Conservation (phyloP, 2,329 filamentous ascomycete species). For the Fulvia fulva region DNA sequence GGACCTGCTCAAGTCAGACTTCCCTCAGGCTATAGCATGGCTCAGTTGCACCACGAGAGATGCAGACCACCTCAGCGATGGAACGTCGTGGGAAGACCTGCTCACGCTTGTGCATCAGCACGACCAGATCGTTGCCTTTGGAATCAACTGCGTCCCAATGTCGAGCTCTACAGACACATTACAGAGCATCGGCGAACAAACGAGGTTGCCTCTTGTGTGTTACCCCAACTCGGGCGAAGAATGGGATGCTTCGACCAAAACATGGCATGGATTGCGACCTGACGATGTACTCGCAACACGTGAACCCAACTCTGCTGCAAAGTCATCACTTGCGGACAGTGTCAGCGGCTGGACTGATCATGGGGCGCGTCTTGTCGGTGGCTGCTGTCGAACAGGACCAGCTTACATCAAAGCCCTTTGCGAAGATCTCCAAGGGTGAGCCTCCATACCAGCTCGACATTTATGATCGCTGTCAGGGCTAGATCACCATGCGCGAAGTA, state of each 20-base stretch:
- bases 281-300: slow-evolving; percentile 25
- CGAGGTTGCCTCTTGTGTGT: slow-evolving; percentile 32
- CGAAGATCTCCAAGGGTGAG: not conserved
- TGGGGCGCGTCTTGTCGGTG: slow-evolving; percentile 44
- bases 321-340: slow-evolving; percentile 8
- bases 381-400: slow-evolving; percentile 46
- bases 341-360: slow-evolving; percentile 29
- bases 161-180: slow-evolving; percentile 35
- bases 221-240: slow-evolving; percentile 49
- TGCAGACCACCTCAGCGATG: slow-evolving; percentile 39
- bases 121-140: slow-evolving; percentile 39
- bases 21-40: slow-evolving; percentile 37
- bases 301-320: slow-evolving; percentile 20
- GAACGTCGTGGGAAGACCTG: slow-evolving; percentile 37
- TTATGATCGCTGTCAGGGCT: not conserved
- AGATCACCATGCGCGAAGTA: not conserved
- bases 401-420: slow-evolving; percentile 13
- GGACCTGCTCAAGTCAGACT: slow-evolving; percentile 38
- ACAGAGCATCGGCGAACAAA: slow-evolving; percentile 28
- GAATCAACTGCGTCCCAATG: slow-evolving; percentile 44
- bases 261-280: slow-evolving; percentile 28
- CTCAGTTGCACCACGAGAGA: slow-evolving; percentile 41
- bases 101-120: slow-evolving; percentile 27
- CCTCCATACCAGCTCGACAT: not conserved
- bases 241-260: slow-evolving; percentile 41